Percentiles rank a stretch among this genome's conserved stretches.
phyloP scores from a whole-genome alignment of 1,139 yeast genomes.

The Yamadazyma jaroonii region DNA sequence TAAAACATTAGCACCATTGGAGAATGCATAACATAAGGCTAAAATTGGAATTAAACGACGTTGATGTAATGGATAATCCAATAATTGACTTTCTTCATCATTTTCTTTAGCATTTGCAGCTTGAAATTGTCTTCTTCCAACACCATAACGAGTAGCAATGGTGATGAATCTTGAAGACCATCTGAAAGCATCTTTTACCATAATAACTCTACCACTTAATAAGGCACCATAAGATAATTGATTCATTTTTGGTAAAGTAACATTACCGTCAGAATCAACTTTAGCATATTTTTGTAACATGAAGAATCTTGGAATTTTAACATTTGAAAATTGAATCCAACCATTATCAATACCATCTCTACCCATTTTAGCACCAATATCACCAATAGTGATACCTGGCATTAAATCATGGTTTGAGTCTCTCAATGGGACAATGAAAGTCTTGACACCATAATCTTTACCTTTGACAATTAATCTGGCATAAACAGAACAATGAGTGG shows the following conservation, averaged over 20 bases:
- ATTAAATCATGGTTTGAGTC: constrained; percentile 65
- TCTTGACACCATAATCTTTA: constrained; percentile 86
- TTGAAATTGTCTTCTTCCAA: constrained; percentile 81
- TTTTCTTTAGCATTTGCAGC: constrained; percentile 22
- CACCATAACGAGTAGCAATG: constrained; percentile 84
- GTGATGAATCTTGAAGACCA: constrained; percentile 77
- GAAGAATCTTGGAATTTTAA: constrained; percentile 77
- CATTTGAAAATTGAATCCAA: constrained; percentile 86
- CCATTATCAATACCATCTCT: constrained; percentile 89
- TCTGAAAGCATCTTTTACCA: constrained; percentile 84
- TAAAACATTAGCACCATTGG: constrained; percentile 68
- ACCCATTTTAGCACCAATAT: constrained; percentile 93
- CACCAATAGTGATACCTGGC: constrained; percentile 85
- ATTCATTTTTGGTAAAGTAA: constrained; percentile 73
- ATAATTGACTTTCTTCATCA: constrained; percentile 57
- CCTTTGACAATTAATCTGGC: constrained; percentile 82
- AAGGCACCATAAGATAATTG: constrained; percentile 87
- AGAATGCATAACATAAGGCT: constrained; percentile 75
- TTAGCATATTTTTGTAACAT: constrained; percentile 81
- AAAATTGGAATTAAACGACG: constrained; percentile 78
- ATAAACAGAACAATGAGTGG: constrained; percentile 78
- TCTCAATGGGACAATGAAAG: constrained; percentile 86
- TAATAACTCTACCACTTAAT: constrained; percentile 82
- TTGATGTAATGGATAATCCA: constrained; percentile 85
- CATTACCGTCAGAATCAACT: constrained; percentile 67